These are phyloP conservation scores for Xylaria cubensis DNA, from an alignment of 495 filamentous ascomycete genomes.

Conservation along the genomic window DNA sequence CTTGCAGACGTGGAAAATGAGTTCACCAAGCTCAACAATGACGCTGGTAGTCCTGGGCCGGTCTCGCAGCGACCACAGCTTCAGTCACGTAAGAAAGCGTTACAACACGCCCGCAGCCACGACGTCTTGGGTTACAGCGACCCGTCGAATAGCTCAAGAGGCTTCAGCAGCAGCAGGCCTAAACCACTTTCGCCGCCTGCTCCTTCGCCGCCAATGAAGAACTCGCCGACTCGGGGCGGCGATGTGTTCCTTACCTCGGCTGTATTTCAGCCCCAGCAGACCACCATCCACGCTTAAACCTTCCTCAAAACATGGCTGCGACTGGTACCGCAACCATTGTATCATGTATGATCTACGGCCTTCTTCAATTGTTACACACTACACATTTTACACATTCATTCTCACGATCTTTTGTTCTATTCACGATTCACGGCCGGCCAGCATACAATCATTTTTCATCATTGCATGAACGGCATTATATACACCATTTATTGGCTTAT, in stretches of 20 bases:
- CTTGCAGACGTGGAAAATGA: slow-evolving; percentile 66
- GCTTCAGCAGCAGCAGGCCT: slow-evolving; percentile 28
- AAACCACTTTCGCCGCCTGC: slow-evolving; percentile 36
- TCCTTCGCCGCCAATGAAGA: slow-evolving; percentile 40
- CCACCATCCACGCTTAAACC: slow-evolving; percentile 10
- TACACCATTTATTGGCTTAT: slow-evolving; percentile 12
- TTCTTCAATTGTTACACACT: slow-evolving; percentile 20
- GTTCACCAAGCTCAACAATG: slow-evolving; percentile 56
- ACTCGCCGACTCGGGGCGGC: slow-evolving; percentile 29
- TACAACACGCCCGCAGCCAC: slow-evolving; percentile 50
- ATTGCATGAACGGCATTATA: slow-evolving; percentile 26
- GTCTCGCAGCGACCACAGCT: neutral
- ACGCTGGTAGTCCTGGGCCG: slow-evolving; percentile 30
- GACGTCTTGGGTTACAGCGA: slow-evolving; percentile 43
- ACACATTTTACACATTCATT: slow-evolving; percentile 30
- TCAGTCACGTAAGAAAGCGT: slow-evolving; percentile 36
- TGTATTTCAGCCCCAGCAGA: slow-evolving; percentile 47
- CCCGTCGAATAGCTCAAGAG: slow-evolving; percentile 31
- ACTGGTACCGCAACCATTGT: slow-evolving; percentile 15
- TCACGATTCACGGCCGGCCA: slow-evolving; percentile 44
- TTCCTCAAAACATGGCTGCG: slow-evolving; percentile 4
- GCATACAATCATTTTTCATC: slow-evolving; percentile 35
- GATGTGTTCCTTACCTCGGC: slow-evolving; percentile 53
- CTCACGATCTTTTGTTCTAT: slow-evolving; percentile 33
- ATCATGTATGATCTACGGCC: slow-evolving; percentile 19